A percentile compares a stretch with the other conserved stretches of the same genome.
These are phyloP conservation scores for Naganishia antarctica DNA, from an alignment of 768 basidiomycete genomes.

Conservation along the genomic window DNA sequence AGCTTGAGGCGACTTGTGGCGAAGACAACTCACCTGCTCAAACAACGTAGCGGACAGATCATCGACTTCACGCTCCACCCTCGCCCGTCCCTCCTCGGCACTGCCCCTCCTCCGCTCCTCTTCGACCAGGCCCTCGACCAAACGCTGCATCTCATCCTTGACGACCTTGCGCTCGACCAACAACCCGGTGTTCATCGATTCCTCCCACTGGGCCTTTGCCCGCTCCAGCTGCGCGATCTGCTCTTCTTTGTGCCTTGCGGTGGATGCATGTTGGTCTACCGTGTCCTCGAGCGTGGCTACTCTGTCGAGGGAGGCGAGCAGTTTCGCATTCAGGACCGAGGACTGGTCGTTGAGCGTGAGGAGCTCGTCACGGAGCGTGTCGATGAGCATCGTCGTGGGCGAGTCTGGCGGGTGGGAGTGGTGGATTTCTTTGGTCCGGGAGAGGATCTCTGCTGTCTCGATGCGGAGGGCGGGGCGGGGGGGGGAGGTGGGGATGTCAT, in stretches of 20 bases:
- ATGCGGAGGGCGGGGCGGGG: not conserved
- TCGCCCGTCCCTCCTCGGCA: conserved; percentile 72
- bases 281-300: conserved; percentile 90
- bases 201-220: conserved; percentile 78
- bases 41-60: conserved; percentile 88
- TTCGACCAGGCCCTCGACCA: conserved; percentile 93
- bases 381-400: conserved; percentile 61
- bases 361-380: conserved; percentile 71
- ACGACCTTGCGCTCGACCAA: conserved; percentile 89
- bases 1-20: not conserved
- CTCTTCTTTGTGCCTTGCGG: conserved; percentile 59
- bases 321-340: conserved; percentile 81
- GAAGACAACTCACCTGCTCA: conserved; percentile 49
- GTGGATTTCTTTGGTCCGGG: not conserved
- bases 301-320: conserved; percentile 84
- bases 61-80: conserved; percentile 90
- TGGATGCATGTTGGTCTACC: conserved; percentile 51
- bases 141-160: conserved; percentile 78
- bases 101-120: conserved; percentile 86
- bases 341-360: conserved; percentile 86
- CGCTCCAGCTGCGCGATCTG: conserved; percentile 71
- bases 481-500: not conserved
- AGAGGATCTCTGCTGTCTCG: not conserved
- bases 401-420: conserved; percentile 64
- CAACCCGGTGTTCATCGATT: conserved; percentile 82